These are phyloP conservation scores for Elymus sibiricus DNA, from an alignment of 176 grass and related monocot species.

Conservation along the genomic window DNA sequence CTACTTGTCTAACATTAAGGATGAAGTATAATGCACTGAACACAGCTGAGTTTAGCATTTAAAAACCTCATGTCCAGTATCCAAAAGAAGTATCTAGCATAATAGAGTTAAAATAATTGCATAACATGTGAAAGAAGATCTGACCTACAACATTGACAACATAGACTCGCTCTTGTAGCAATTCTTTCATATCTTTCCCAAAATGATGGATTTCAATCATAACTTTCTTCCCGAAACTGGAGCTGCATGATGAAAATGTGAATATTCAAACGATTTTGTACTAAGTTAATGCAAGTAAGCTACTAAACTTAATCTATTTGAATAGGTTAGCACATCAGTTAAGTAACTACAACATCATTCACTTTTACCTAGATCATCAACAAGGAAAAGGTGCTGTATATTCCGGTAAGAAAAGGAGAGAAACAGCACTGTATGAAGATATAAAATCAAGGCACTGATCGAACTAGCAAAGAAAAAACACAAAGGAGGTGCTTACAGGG, in stretches of 20 bases:
- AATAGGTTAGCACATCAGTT: neutral
- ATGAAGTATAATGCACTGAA: conserved; percentile 8
- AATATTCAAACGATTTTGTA: neutral
- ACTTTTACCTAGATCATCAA: neutral
- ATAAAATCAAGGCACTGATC: conserved; percentile 1
- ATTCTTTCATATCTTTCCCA: conserved; percentile 79
- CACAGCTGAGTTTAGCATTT: conserved; percentile 5
- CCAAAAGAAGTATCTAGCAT: neutral
- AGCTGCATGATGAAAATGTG: conserved; percentile 46
- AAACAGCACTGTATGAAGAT: neutral
- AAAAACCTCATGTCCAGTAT: neutral
- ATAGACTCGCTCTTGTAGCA: conserved; percentile 75
- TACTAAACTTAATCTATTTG: neutral
- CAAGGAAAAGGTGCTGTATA: neutral
- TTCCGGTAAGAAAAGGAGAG: neutral
- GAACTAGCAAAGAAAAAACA: neutral
- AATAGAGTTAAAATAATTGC: neutral
- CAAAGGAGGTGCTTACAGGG: conserved; percentile 31
- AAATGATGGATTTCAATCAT: conserved; percentile 55
- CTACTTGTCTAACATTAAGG: neutral
- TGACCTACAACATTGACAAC: conserved; percentile 81
- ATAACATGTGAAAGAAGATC: neutral
- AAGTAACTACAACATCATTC: neutral
- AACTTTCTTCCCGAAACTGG: conserved; percentile 45
- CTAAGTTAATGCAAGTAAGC: neutral